These are phyloP conservation scores for Panaeolus papilionaceus DNA, from an alignment of 768 basidiomycete species.

Conservation along the genomic window DNA sequence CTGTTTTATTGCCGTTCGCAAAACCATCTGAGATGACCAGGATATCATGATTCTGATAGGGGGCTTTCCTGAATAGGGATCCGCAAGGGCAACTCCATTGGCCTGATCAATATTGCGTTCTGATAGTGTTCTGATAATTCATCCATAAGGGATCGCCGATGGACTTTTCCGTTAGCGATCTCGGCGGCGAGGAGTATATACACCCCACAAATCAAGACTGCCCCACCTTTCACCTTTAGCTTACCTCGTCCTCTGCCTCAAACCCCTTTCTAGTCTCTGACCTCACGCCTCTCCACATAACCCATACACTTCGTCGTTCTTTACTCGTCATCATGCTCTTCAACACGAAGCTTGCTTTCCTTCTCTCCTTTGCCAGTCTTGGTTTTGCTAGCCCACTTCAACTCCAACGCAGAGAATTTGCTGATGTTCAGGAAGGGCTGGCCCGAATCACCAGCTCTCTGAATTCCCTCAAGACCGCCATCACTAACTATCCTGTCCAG, in stretches of 20 bases:
- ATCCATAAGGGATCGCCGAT: background rate
- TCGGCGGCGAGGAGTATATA: background rate
- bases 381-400: background rate
- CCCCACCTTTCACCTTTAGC: background rate
- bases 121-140: conserved; percentile 3
- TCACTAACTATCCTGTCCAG: background rate
- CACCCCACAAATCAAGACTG: background rate
- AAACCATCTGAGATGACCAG: too few species aligned
- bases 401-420: conserved; percentile 3
- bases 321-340: background rate
- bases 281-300: background rate
- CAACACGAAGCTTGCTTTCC: background rate
- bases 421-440: background rate
- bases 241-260: background rate
- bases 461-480: background rate
- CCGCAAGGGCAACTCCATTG: background rate
- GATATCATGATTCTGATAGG: background rate
- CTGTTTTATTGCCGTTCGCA: background rate
- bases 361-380: background rate
- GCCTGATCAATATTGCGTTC: background rate
- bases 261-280: background rate
- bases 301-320: conserved; percentile 3
- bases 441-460: background rate
- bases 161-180: background rate
- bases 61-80: background rate